Evolutionary conservation across 2,329 filamentous ascomycete genomes (phyloP).

Genomic region (Ceratocystis alfenasii): DNA sequence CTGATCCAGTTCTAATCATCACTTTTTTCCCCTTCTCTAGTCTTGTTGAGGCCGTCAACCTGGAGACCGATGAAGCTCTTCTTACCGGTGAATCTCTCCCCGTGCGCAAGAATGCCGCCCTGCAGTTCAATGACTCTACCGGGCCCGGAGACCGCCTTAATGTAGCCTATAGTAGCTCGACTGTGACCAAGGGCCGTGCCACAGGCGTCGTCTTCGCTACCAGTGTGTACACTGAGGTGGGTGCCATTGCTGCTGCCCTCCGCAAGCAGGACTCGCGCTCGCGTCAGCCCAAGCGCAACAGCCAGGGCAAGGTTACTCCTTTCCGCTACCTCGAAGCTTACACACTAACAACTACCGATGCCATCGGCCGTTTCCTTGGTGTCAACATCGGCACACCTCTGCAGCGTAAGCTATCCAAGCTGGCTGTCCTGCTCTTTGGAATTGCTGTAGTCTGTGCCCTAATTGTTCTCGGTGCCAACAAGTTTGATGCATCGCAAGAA

Average conservation of each 20-base stretch:
- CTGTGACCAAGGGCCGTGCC: slow-evolving; percentile 46
- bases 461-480: slow-evolving; percentile 54
- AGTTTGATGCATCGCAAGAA: slow-evolving; percentile 42
- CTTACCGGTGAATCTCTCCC: slow-evolving; percentile 50
- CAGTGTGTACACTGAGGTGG: slow-evolving; percentile 49
- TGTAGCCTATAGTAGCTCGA: slow-evolving; percentile 44
- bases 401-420: slow-evolving; percentile 54
- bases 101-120: slow-evolving; percentile 37
- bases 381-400: slow-evolving; percentile 58
- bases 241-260: slow-evolving; percentile 40
- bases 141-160: slow-evolving; percentile 43
- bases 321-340: slow-evolving; percentile 40
- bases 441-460: slow-evolving; percentile 57
- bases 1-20: slow-evolving; percentile 28
- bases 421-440: slow-evolving; percentile 54
- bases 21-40: neutral
- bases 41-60: slow-evolving; percentile 46
- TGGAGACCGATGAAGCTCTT: slow-evolving; percentile 51
- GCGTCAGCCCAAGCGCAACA: slow-evolving; percentile 40
- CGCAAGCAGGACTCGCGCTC: slow-evolving; percentile 43
- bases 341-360: slow-evolving; percentile 42
- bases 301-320: slow-evolving; percentile 41
- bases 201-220: slow-evolving; percentile 48
- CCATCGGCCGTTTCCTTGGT: slow-evolving; percentile 51
- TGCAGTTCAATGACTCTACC: slow-evolving; percentile 31